These are phyloP conservation scores for Arthrobotrys pseudoclavata DNA, from an alignment of 2,329 filamentous ascomycete genomes.

Conservation along the genomic window DNA sequence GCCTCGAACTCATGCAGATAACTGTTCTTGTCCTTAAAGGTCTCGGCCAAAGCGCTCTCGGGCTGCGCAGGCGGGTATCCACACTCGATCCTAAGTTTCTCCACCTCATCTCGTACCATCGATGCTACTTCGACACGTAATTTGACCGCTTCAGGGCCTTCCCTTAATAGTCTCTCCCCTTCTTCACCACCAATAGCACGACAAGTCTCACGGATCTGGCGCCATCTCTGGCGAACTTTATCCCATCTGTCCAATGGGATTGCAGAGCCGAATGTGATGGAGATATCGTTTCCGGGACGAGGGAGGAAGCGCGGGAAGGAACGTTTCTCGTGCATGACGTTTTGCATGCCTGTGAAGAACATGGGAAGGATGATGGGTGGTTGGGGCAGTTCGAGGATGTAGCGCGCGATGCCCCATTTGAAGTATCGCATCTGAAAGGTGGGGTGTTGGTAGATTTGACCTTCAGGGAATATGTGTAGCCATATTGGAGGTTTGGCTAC, in stretches of 20 bases:
- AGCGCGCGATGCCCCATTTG: constrained; percentile 93
- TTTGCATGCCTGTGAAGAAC: constrained; percentile 90
- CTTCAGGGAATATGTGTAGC: constrained; percentile 97
- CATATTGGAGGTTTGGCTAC: constrained; percentile 76
- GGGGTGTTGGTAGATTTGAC: constrained; percentile 89
- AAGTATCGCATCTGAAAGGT: constrained; percentile 89
- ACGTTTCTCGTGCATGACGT: constrained; percentile 88
- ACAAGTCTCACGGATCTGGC: constrained; percentile 73
- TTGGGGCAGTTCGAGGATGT: constrained; percentile 90
- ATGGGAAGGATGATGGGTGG: constrained; percentile 91
- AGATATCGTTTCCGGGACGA: constrained; percentile 77
- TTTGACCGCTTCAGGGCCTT: constrained; percentile 79
- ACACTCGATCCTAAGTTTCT: constrained; percentile 79
- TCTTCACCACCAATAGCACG: constrained; percentile 66
- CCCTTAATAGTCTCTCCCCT: constrained; percentile 68
- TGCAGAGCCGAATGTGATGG: constrained; percentile 82
- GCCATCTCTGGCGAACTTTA: constrained; percentile 81
- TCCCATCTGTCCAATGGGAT: constrained; percentile 79
- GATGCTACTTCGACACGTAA: constrained; percentile 84
- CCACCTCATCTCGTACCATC: constrained; percentile 81
- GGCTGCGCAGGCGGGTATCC: constrained; percentile 86
- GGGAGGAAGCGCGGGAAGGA: constrained; percentile 85
- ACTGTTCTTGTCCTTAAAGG: constrained; percentile 68
- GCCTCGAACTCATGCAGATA: constrained; percentile 52
- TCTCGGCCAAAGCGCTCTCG: constrained; percentile 81